A percentile compares a stretch with the other conserved stretches of the same genome.
phyloP scores from a whole-genome alignment of 2,329 filamentous ascomycete species.

The Phialophora verrucosa region DNA sequence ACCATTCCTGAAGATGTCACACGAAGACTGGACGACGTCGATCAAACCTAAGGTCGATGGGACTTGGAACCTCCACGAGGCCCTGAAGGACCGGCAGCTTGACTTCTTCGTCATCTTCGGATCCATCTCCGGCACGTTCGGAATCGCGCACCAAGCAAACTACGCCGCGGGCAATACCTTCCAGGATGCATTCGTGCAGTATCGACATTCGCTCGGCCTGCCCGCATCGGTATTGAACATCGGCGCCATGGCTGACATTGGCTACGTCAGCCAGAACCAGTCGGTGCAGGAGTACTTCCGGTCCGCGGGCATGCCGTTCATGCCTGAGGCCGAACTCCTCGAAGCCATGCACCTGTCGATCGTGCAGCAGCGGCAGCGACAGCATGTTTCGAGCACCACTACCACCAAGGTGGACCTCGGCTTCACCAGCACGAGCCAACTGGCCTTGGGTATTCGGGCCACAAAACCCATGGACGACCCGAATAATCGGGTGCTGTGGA shows the following conservation, averaged over 20 bases:
- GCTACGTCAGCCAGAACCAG: neutral
- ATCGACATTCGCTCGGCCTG: neutral
- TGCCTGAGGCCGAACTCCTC: neutral
- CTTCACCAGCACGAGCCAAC: too few relatives aligned
- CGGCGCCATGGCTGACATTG: neutral
- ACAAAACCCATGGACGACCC: too few relatives aligned
- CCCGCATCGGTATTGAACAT: neutral
- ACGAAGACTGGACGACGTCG: constrained; percentile 47
- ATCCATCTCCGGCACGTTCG: too few relatives aligned
- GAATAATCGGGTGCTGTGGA: too few relatives aligned
- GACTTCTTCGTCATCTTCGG: too few relatives aligned
- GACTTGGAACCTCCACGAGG: constrained; percentile 46
- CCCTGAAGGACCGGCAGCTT: too few relatives aligned
- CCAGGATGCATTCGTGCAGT: neutral
- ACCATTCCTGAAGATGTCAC: constrained; percentile 48
- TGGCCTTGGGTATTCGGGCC: too few relatives aligned
- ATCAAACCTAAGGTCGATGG: constrained; percentile 50
- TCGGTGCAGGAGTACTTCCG: neutral
- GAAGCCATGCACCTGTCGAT: neutral
- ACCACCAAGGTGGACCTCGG: too few relatives aligned
- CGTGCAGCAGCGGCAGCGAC: too few relatives aligned
- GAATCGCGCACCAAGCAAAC: neutral
- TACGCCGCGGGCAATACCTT: neutral
- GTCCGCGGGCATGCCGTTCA: neutral
- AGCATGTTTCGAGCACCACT: too few relatives aligned